Conservation (phyloP, 345 rosid species). For the Murraya paniculata region DNA sequence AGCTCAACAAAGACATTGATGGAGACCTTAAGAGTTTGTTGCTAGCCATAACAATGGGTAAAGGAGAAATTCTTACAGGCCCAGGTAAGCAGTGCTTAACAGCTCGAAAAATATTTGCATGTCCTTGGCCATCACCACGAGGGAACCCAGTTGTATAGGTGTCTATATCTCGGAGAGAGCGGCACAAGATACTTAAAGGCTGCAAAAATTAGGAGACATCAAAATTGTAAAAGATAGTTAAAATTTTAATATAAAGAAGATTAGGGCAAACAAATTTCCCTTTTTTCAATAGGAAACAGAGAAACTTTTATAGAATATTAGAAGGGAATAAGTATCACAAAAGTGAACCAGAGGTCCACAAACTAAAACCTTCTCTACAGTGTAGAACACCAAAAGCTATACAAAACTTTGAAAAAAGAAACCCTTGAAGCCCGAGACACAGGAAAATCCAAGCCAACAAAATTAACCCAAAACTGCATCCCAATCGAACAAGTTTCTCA, state of each 20-base stretch:
- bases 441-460: no score
- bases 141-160: slow-evolving; percentile 79
- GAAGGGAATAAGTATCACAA: no score
- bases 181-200: slow-evolving; percentile 95
- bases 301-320: not conserved
- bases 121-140: slow-evolving; percentile 84
- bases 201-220: slow-evolving; percentile 34
- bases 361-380: no score
- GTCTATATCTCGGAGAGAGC: slow-evolving; percentile 77
- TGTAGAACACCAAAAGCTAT: no score
- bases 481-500: not conserved
- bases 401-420: no score
- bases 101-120: slow-evolving; percentile 78
- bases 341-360: no score
- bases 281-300: not conserved
- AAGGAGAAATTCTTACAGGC: slow-evolving; percentile 60
- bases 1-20: slow-evolving; percentile 6
- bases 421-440: no score
- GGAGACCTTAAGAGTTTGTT: slow-evolving; percentile 10
- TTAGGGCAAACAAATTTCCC: no score
- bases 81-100: slow-evolving; percentile 96
- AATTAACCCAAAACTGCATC: no score
- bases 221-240: slow-evolving; percentile 6
- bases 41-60: slow-evolving; percentile 9
- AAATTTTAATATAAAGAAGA: no score